These are phyloP conservation scores for Colletotrichum eleusines DNA, from an alignment of 2,329 filamentous ascomycete genomes.

Conservation along the genomic window DNA sequence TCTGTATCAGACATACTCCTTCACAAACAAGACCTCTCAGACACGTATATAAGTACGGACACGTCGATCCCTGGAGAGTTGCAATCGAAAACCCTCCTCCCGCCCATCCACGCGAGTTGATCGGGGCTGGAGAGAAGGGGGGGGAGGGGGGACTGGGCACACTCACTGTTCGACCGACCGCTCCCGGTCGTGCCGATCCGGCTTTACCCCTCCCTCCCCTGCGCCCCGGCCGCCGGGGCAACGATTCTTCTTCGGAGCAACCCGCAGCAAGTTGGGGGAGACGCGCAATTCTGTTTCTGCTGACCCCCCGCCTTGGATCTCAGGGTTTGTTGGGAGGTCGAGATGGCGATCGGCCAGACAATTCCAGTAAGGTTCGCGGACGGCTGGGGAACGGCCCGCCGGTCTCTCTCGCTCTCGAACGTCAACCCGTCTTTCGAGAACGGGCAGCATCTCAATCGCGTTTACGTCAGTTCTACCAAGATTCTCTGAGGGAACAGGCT, in stretches of 20 bases:
- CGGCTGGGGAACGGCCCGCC: background rate
- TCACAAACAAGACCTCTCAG: background rate
- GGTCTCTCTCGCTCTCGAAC: background rate
- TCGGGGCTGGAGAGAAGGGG: too few species aligned
- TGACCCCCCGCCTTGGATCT: background rate
- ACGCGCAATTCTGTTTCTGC: background rate
- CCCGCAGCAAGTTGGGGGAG: background rate
- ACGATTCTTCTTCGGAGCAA: constrained; percentile 10
- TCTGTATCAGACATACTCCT: background rate
- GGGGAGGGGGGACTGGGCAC: background rate
- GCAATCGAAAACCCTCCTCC: background rate
- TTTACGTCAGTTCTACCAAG: background rate
- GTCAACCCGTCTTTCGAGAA: background rate
- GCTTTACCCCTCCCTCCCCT: background rate
- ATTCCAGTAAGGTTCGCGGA: background rate
- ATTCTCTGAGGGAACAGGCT: background rate
- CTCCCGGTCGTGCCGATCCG: constrained; percentile 5
- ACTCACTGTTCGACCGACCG: background rate
- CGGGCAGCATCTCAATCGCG: background rate
- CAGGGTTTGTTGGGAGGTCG: background rate
- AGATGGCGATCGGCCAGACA: background rate
- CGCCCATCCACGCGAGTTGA: background rate
- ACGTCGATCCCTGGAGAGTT: constrained; percentile 2
- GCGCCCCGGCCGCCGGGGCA: background rate
- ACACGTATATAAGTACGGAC: background rate